Conservation (phyloP, 2,329 filamentous ascomycete genomes). For the Colletotrichum lupini region DNA sequence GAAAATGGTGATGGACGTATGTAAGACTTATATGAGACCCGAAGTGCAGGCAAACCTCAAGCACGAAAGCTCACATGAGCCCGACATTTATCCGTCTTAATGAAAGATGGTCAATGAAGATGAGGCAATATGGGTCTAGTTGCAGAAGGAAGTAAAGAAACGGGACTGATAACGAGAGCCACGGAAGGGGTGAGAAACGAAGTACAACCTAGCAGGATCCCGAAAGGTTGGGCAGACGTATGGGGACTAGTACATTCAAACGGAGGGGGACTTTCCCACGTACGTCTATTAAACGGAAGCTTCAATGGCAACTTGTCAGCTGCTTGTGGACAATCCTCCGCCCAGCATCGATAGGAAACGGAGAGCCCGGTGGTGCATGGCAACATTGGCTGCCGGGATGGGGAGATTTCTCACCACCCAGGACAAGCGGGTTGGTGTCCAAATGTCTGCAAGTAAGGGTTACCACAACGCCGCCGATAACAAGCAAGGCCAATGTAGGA, state of each 20-base stretch:
- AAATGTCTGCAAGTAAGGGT: slow-evolving; percentile 38
- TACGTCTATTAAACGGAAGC: slow-evolving; percentile 32
- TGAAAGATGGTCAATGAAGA: slow-evolving; percentile 33
- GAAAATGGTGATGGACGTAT: slow-evolving; percentile 35
- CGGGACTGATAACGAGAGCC: slow-evolving; percentile 4
- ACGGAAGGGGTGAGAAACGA: slow-evolving; percentile 13
- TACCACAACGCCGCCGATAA: slow-evolving; percentile 39
- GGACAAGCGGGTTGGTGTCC: not conserved
- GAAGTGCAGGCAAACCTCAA: slow-evolving; percentile 26
- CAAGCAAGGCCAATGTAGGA: slow-evolving; percentile 41
- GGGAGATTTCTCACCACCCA: slow-evolving; percentile 16
- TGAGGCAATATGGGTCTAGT: slow-evolving; percentile 5
- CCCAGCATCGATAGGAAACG: slow-evolving; percentile 32
- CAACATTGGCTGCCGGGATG: slow-evolving; percentile 21
- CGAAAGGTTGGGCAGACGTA: slow-evolving; percentile 1
- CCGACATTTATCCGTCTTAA: slow-evolving; percentile 44
- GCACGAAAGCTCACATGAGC: slow-evolving; percentile 32
- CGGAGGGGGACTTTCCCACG: slow-evolving; percentile 21
- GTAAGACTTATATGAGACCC: slow-evolving; percentile 35
- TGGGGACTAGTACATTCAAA: slow-evolving; percentile 11
- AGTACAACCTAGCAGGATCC: slow-evolving; percentile 2
- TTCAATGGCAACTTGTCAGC: slow-evolving; percentile 3
- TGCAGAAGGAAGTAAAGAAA: slow-evolving; percentile 2
- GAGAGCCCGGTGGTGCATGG: slow-evolving; percentile 24
- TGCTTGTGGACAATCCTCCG: slow-evolving; percentile 20